Evolutionary conservation across 2,329 filamentous ascomycete genomes (phyloP), one percentile per base, ranked within the genome.

Genomic region (Botrytis porri): DNA sequence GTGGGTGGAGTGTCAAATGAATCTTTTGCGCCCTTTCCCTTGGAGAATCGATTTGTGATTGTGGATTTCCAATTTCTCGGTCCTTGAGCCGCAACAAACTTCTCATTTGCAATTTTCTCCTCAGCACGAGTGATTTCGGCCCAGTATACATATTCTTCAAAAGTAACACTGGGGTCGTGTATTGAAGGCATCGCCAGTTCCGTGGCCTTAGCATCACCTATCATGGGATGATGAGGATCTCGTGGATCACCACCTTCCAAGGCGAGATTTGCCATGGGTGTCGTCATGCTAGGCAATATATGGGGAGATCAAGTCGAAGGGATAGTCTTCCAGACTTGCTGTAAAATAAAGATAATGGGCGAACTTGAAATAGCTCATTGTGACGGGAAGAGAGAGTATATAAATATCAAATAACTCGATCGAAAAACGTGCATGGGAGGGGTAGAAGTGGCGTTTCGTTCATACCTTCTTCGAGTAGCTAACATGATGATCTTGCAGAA

Each of bases 81-180:
- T 32, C 70, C 62, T 35, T 66, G 70, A 39, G 54, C 43, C 45
- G 18, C 16, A 29, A 54, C 43, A 54, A 60, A 75, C 69, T 59
- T 77, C 71, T 72, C 29, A 48, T 73, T 72, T 20, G 67, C 39
- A 48, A 48, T 43, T 10, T 77, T 74, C 73, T 82, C 80, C 54
- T 81, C 80, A 37, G 75, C 75, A 32, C 81, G 77, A 10, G 80
- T 81, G 59, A 76, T 77, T 41, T 78, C 66, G 3, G 80, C 81
- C 71, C 80, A 82, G 73, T 82, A 80, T 67, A 79, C 57, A 72
- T 82, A 82, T 74, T 82, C 81, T 70, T 82, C 81, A 62, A 82
- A 82, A 4, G 75, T 74, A 54, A 82, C 73, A 69, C 51, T 76
- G 14, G 77, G 71, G 69, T 82, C 81, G 77, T 76, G 79, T 1